Conservation (phyloP, 164 flowering plant species). For the Tinospora cordifolia region DNA sequence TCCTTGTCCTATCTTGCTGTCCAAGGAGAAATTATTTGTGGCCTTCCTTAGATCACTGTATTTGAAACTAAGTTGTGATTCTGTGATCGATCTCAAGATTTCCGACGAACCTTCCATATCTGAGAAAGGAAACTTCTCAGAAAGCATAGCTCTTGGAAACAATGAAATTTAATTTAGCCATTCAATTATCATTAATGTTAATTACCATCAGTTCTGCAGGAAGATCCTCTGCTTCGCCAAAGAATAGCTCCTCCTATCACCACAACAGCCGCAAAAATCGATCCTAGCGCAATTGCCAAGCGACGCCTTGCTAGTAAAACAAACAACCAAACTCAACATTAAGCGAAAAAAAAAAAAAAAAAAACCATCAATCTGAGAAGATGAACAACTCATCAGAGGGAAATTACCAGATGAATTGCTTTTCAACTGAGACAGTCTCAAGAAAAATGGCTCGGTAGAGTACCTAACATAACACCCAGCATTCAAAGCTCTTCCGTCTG, state of each 20-base stretch:
- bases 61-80: slow-evolving; percentile 1
- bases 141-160: background rate
- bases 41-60: slow-evolving; percentile 2
- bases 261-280: slow-evolving; percentile 6
- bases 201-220: background rate
- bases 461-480: background rate
- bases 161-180: background rate
- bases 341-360: no score
- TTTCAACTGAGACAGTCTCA: background rate
- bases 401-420: background rate
- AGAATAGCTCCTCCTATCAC: slow-evolving; percentile 18
- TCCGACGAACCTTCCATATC: background rate
- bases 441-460: background rate
- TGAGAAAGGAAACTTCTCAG: background rate
- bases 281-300: slow-evolving; percentile 16
- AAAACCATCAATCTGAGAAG: no score
- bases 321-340: background rate
- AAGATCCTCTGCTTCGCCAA: slow-evolving; percentile 14
- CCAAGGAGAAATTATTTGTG: background rate
- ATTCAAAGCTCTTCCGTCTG: slow-evolving; percentile 1
- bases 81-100: background rate
- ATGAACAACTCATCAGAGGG: background rate
- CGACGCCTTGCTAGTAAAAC: slow-evolving; percentile 8
- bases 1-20: background rate
- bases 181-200: background rate